A percentile compares a stretch with the other conserved stretches of the same genome.
Evolutionary conservation across 345 rosid genomes (phyloP).

Genomic region (Capsella bursapastoris): DNA sequence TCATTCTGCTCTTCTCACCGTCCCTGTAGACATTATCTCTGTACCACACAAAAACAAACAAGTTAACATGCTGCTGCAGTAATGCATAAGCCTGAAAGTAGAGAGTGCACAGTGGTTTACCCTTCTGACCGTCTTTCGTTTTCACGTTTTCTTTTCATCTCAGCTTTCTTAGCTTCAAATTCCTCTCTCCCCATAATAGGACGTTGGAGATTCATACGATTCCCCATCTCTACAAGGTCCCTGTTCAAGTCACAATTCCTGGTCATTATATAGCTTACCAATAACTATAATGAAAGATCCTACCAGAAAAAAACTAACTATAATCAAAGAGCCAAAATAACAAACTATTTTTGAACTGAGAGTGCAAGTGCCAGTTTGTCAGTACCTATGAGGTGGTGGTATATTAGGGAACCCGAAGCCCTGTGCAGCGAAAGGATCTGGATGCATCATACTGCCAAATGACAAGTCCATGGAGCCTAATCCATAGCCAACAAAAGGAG

Average conservation of each 20-base stretch:
- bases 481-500: conserved; percentile 40
- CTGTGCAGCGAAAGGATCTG: conserved; percentile 38
- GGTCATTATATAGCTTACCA: background rate
- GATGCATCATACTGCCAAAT: conserved; percentile 36
- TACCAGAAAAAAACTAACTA: background rate
- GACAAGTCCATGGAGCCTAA: conserved; percentile 39
- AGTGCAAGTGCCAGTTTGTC: background rate
- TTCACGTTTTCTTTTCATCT: conserved; percentile 85
- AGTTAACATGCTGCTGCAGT: conserved; percentile 20
- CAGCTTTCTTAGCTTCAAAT: conserved; percentile 93
- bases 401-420: conserved; percentile 44
- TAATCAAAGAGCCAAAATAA: background rate
- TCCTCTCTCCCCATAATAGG: conserved; percentile 94
- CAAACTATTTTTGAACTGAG: background rate
- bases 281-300: background rate
- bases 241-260: conserved; percentile 43
- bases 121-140: conserved; percentile 76
- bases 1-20: conserved; percentile 60
- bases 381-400: conserved; percentile 47
- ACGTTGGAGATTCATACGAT: conserved; percentile 66
- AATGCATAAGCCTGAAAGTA: background rate
- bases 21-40: conserved; percentile 63
- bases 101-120: conserved; percentile 43
- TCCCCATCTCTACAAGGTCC: conserved; percentile 78
- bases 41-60: conserved; percentile 19